Evolutionary conservation across 176 grass and related monocot genomes (phyloP).

Genomic region (Eleusine indica): DNA sequence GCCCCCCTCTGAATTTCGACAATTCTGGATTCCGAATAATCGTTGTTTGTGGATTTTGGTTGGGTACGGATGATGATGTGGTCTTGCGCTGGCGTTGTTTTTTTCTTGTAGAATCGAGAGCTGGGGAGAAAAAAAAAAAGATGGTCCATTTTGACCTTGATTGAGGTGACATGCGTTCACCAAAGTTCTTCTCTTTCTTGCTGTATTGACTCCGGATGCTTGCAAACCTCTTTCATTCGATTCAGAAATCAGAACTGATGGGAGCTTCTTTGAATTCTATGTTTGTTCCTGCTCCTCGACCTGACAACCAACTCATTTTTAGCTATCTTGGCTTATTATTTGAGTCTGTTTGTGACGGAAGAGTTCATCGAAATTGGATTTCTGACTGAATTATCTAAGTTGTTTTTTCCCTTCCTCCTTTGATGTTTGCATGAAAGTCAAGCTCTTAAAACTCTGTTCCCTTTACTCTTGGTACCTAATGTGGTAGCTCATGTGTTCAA

Average conservation of each 20-base stretch:
- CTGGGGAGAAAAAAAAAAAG: conserved; percentile 21
- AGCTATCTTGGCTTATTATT: background rate
- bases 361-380: conserved; percentile 20
- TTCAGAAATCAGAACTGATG: conserved; percentile 8
- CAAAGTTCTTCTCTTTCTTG: conserved; percentile 34
- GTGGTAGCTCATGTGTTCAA: background rate
- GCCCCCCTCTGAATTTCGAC: conserved; percentile 26
- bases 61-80: background rate
- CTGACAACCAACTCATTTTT: background rate
- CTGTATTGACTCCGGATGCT: background rate
- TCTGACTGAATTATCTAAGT: conserved; percentile 7
- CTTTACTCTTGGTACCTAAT: background rate
- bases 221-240: conserved; percentile 9
- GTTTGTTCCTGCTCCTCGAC: conserved; percentile 9
- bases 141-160: conserved; percentile 38
- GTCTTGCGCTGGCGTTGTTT: conserved; percentile 22
- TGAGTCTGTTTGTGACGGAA: background rate
- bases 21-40: conserved; percentile 6
- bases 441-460: conserved; percentile 41
- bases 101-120: conserved; percentile 34
- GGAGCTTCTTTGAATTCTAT: conserved; percentile 25
- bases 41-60: conserved; percentile 4
- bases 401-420: conserved; percentile 11
- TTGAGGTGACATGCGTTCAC: conserved; percentile 20
- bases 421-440: conserved; percentile 21